A percentile compares a stretch with the other conserved stretches of the same genome.
Conservation (phyloP, 805 yeast genomes). For the Yarrowia hollandica region DNA sequence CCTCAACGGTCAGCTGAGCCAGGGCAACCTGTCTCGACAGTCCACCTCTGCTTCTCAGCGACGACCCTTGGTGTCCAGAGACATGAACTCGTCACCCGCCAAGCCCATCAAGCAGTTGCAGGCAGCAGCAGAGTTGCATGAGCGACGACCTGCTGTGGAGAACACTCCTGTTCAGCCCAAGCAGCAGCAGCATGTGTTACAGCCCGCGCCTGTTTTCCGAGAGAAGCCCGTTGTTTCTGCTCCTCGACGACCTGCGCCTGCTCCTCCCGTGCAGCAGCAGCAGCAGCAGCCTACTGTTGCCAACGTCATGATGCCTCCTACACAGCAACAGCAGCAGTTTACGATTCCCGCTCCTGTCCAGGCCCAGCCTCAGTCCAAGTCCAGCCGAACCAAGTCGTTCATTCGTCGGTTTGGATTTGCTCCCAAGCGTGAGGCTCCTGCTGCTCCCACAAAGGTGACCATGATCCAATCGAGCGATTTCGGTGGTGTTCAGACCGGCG, state of each 20-base stretch:
- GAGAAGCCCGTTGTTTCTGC: slow-evolving; percentile 14
- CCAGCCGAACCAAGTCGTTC: slow-evolving; percentile 26
- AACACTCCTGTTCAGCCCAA: too few species aligned
- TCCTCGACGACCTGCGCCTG: slow-evolving; percentile 18
- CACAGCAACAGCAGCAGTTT: neutral
- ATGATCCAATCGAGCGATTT: slow-evolving; percentile 29
- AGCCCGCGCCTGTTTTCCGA: slow-evolving; percentile 20
- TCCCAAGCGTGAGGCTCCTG: slow-evolving; percentile 29
- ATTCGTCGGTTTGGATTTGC: slow-evolving; percentile 21
- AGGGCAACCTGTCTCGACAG: neutral
- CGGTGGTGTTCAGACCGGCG: neutral
- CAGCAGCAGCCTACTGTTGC: neutral
- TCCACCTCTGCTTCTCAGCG: slow-evolving; percentile 1
- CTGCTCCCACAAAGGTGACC: slow-evolving; percentile 26
- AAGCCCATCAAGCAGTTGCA: slow-evolving; percentile 17
- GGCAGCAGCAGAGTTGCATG: slow-evolving; percentile 2
- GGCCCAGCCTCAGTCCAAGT: neutral
- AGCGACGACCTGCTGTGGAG: neutral
- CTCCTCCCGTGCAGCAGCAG: slow-evolving; percentile 6
- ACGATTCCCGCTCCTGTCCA: slow-evolving; percentile 4
- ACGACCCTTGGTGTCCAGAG: slow-evolving; percentile 18
- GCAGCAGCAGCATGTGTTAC: neutral
- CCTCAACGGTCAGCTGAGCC: slow-evolving; percentile 27
- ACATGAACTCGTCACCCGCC: slow-evolving; percentile 2
- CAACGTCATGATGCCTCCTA: neutral